Conservation (phyloP, 768 basidiomycete genomes). For the Leccinum olivaceopallidum region DNA sequence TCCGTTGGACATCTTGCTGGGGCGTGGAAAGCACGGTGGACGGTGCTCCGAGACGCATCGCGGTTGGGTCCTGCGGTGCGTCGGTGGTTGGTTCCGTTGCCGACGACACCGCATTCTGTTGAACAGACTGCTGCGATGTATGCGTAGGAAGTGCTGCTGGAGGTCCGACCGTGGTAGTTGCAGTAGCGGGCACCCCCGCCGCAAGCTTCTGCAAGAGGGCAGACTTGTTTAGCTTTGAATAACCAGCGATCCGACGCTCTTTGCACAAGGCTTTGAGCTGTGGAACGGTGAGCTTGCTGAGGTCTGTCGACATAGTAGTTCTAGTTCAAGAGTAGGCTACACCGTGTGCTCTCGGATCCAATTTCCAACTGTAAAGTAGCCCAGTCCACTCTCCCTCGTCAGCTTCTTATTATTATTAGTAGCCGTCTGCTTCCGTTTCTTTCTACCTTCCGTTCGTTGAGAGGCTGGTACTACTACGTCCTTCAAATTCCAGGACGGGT, state of each 20-base stretch:
- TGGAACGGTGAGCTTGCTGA: slow-evolving; percentile 51
- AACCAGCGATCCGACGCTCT: slow-evolving; percentile 57
- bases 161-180: background rate
- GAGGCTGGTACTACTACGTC: background rate
- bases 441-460: slow-evolving; percentile 7
- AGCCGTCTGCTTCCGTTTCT: slow-evolving; percentile 15
- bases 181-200: background rate
- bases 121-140: background rate
- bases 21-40: background rate
- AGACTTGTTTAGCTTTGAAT: slow-evolving; percentile 65
- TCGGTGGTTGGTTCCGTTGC: background rate
- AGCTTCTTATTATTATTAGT: slow-evolving; percentile 9
- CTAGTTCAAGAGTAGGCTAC: too few species aligned
- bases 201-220: slow-evolving; percentile 52
- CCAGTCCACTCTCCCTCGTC: slow-evolving; percentile 17
- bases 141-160: background rate
- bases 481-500: slow-evolving; percentile 17
- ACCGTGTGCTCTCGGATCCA: slow-evolving; percentile 18
- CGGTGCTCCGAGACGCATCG: background rate
- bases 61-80: background rate
- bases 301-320: slow-evolving; percentile 17
- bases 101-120: background rate
- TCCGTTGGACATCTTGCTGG: background rate
- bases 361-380: slow-evolving; percentile 14
- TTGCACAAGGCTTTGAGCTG: slow-evolving; percentile 72